Percentiles rank a stretch among this genome's conserved stretches.
Evolutionary conservation across 2,329 filamentous ascomycete species (phyloP).

Genomic region (Aureobasidium sp.): DNA sequence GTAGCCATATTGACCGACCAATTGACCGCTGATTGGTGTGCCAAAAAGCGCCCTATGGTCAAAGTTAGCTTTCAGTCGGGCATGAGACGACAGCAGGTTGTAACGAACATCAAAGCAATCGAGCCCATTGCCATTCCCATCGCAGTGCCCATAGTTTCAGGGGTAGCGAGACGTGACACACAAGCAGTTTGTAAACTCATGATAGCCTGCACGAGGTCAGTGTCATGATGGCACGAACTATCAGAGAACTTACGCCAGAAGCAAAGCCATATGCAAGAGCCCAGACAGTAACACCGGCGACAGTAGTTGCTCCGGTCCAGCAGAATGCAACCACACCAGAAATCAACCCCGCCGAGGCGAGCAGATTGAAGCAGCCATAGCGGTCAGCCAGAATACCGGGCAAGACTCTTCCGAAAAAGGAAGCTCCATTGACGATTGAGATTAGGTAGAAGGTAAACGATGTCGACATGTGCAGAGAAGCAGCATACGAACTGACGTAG

Average conservation of each 20-base stretch:
- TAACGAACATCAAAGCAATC: slow-evolving; percentile 37
- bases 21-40: neutral
- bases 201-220: slow-evolving; percentile 33
- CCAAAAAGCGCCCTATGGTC: neutral
- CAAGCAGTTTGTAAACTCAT: slow-evolving; percentile 43
- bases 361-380: slow-evolving; percentile 36
- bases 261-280: slow-evolving; percentile 39
- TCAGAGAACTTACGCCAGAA: slow-evolving; percentile 33
- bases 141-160: slow-evolving; percentile 35
- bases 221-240: neutral
- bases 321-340: slow-evolving; percentile 33
- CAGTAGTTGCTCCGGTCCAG: slow-evolving; percentile 23
- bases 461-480: slow-evolving; percentile 24
- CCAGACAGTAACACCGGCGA: slow-evolving; percentile 24
- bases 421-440: slow-evolving; percentile 57
- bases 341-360: slow-evolving; percentile 32
- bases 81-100: too few relatives aligned
- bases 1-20: slow-evolving; percentile 7
- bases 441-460: slow-evolving; percentile 57
- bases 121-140: slow-evolving; percentile 39
- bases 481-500: slow-evolving; percentile 35
- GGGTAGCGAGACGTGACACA: slow-evolving; percentile 36
- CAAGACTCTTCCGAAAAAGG: slow-evolving; percentile 46
- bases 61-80: too few relatives aligned
- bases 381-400: slow-evolving; percentile 42